Base-by-base conservation (phyloP, 192 early-diverging fungal species). In the Allomyces macrogynus region DNA sequence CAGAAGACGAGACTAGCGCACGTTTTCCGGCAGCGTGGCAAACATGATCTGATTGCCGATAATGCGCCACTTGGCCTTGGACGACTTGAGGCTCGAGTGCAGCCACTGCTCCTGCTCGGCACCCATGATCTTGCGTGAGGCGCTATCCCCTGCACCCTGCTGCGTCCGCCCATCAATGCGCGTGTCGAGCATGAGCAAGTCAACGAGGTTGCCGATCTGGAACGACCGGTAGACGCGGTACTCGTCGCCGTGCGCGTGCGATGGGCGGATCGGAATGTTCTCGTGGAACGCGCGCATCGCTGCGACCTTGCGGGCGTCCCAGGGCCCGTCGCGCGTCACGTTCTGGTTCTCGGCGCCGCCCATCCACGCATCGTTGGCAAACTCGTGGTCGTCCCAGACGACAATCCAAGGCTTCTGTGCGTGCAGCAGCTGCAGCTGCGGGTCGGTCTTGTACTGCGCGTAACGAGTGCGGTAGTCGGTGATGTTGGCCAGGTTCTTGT, bases 221-320 rank as follows among this genome's bases (percentile, higher is more conserved):
- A 77, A 74, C 12, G 23, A 61, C 26, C 75, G 72, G 70, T 74
- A 77, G 63, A 77, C 74, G n/a, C 61, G 20, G 60, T 63, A 64
- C 22, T 18, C 24, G 23, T 24, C 42, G 70, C 67, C 65, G 40
- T 64, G 49, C 23, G 32, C 12, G n/a, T 43, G 62, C 23, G 61
- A 18, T 1, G 44, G 44, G 12, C 75, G 70, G 62, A 77, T 77
- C 1, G 75, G 75, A 25, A 77, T 66, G 63, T 77, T 74, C 44
- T 77, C 72, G 66, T 73, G 74, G 66, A 74, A 77, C 20, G 75
- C 75, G 24, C 72, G 70, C n/a, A 72, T 67, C 18, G 70, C 75
- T 3, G 64, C 67, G 7, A 61, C 62, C 4, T 68, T 72, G 10
- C 75, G 65, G 4, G 18, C 63, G 4, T 60, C 57, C 71, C 71